Base-by-base conservation (phyloP, 1,139 yeast genomes). In the Taphrina deformans region DNA sequence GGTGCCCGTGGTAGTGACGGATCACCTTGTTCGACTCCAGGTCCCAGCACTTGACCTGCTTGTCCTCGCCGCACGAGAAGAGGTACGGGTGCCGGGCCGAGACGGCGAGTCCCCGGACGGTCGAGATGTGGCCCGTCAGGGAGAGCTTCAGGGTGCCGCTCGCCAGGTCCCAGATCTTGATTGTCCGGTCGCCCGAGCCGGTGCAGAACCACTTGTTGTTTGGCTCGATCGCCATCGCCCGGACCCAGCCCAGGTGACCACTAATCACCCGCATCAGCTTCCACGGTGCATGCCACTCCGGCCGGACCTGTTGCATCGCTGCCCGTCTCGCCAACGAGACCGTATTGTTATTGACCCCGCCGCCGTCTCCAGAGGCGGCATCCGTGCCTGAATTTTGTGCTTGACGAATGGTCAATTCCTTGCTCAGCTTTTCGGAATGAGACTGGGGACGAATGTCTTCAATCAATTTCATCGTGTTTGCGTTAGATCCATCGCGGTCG, bases 11-110 rank as follows among this genome's bases (percentile, higher is more conserved):
- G 74, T 89, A 95, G 71, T 91, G 90, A 65, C 98, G 79, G 16
- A 91, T 84, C 1, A 89, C 86, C 71, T 85, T 84, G 70, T 93
- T 89, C 71, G 86, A 83, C 75, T 93, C 98, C 71, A 95, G 79
- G 77, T 95, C 99, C 97, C 98, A 95, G 76, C 98, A 92, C 72
- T 91, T 85, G n/a, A 91, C 90, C 45, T 91, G 83, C 74, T 92
- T 92, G 76, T 95, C 99, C 73, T 93, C 98, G 44, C 97, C 89
- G 29, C 95, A 95, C 10, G 95, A 85, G 73, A 91, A 95, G 77
- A 95, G 78, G 75, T 93, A 93, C 0, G 98, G 97, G 72, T 85
- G 90, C 66, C 88, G 79, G 2, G 81, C 77, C 0, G 97, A 89
- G 0, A 92, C 82, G 0, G 82, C 86, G 29, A 93, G 74, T 1